Conservation (phyloP, 805 yeast species). For the Candida multigemmis region DNA sequence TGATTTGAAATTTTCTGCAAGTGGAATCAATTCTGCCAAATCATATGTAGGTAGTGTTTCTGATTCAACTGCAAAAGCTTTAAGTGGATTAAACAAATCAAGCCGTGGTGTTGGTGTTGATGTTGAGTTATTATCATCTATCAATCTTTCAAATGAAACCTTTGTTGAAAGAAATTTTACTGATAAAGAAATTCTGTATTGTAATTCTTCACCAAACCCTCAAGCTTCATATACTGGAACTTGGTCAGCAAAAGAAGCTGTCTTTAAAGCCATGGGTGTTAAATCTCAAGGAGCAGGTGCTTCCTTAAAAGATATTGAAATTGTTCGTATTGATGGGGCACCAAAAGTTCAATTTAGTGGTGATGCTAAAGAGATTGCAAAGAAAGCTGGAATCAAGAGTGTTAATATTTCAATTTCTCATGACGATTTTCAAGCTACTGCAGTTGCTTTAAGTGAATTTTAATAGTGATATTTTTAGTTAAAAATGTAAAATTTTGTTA, state of each 20-base stretch:
- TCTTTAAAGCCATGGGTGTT: conserved; percentile 89
- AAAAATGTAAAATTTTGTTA: too few species aligned
- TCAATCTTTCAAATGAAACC: conserved; percentile 83
- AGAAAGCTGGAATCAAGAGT: conserved; percentile 52
- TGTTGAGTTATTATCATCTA: conserved; percentile 77
- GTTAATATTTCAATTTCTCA: conserved; percentile 91
- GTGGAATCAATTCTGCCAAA: conserved; percentile 38
- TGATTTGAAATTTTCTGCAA: conserved; percentile 39
- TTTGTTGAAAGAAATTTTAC: conserved; percentile 93
- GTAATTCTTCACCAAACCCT: conserved; percentile 63
- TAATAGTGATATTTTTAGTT: too few species aligned
- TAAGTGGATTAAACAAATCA: conserved; percentile 46
- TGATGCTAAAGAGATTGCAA: conserved; percentile 67
- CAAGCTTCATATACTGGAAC: conserved; percentile 93
- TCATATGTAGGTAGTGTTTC: conserved; percentile 40
- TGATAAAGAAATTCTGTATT: conserved; percentile 66
- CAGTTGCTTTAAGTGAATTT: conserved; percentile 77
- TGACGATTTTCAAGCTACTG: conserved; percentile 95
- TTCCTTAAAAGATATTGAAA: conserved; percentile 83
- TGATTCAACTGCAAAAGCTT: conserved; percentile 54
- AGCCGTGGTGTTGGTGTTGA: conserved; percentile 89
- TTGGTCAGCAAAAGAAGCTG: conserved; percentile 99
- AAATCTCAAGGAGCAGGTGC: conserved; percentile 94
- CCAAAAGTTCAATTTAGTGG: conserved; percentile 78
- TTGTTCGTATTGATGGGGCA: conserved; percentile 64